Evolutionary conservation across 2,329 filamentous ascomycete species (phyloP).

Genomic region (Colletotrichum spaethianum): DNA sequence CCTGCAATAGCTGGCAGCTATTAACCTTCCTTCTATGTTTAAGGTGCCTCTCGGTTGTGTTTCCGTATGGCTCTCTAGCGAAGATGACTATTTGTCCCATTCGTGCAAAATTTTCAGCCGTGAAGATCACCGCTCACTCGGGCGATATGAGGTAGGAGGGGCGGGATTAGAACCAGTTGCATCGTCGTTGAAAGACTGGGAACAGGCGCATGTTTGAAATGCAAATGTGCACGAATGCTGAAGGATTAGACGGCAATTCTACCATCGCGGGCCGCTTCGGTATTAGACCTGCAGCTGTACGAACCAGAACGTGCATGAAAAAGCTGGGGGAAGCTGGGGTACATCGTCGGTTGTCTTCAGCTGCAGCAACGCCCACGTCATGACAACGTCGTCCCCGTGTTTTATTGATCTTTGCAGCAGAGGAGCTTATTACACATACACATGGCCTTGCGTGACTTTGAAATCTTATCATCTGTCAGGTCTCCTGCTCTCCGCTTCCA

Average conservation of each 20-base stretch:
- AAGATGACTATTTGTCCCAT: conserved; percentile 16
- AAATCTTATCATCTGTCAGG: background rate
- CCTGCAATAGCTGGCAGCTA: background rate
- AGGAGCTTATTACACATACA: too few relatives aligned
- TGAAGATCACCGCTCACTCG: background rate
- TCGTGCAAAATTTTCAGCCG: conserved; percentile 17
- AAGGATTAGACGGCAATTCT: background rate
- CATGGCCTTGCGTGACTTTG: background rate
- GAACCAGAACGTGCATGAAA: background rate
- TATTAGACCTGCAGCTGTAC: conserved; percentile 1
- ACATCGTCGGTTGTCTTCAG: background rate
- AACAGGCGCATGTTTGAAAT: background rate
- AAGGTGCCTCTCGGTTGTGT: background rate
- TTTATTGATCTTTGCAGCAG: too few relatives aligned
- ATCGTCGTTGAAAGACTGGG: background rate
- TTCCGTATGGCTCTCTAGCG: conserved; percentile 9
- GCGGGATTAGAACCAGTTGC: background rate
- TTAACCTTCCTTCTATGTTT: background rate
- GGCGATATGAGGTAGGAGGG: background rate
- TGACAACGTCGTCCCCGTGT: background rate
- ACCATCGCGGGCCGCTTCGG: conserved; percentile 3
- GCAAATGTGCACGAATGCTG: background rate
- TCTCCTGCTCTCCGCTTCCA: background rate
- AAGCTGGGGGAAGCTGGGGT: background rate
- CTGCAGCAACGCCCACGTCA: too few relatives aligned